Conservation (phyloP, 2,329 filamentous ascomycete genomes). For the Neofusicoccum parvum region DNA sequence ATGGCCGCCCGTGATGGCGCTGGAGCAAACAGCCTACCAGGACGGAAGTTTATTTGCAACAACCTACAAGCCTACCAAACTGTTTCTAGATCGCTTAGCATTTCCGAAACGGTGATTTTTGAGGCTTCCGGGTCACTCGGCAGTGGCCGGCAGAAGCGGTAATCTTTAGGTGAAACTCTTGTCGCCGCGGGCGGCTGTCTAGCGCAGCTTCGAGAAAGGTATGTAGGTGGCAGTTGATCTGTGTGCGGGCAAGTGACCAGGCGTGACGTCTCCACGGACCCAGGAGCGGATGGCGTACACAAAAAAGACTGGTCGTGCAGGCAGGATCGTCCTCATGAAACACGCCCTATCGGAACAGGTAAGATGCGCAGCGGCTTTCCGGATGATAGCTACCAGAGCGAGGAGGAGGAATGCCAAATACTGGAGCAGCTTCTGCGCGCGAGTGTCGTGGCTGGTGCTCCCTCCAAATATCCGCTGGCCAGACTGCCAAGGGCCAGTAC, state of each 20-base stretch:
- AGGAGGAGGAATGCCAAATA: constrained; percentile 1
- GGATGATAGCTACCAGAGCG: not conserved
- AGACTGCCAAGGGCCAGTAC: constrained; percentile 1
- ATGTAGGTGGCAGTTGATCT: constrained; percentile 7
- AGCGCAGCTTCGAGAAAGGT: constrained; percentile 7
- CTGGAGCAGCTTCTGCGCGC: not conserved
- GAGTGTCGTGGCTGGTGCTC: constrained; percentile 4
- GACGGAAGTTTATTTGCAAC: constrained; percentile 22
- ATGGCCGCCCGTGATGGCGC: not conserved
- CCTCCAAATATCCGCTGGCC: constrained; percentile 4
- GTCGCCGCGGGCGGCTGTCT: constrained; percentile 4
- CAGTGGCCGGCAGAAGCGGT: constrained; percentile 6
- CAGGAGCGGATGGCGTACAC: not conserved
- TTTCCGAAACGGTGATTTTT: constrained; percentile 10
- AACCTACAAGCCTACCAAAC: constrained; percentile 14
- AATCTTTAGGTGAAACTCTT: constrained; percentile 11
- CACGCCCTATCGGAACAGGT: constrained; percentile 5
- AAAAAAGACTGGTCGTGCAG: not conserved
- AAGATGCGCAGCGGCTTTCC: constrained; percentile 2
- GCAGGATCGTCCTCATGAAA: constrained; percentile 1
- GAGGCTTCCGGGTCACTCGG: constrained; percentile 4
- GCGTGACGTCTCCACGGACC: not conserved
- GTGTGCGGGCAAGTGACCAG: not conserved
- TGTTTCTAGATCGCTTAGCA: constrained; percentile 15
- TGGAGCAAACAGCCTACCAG: not conserved